phyloP scores from a whole-genome alignment of 768 basidiomycete species.

The Pleurotus sapidus region DNA sequence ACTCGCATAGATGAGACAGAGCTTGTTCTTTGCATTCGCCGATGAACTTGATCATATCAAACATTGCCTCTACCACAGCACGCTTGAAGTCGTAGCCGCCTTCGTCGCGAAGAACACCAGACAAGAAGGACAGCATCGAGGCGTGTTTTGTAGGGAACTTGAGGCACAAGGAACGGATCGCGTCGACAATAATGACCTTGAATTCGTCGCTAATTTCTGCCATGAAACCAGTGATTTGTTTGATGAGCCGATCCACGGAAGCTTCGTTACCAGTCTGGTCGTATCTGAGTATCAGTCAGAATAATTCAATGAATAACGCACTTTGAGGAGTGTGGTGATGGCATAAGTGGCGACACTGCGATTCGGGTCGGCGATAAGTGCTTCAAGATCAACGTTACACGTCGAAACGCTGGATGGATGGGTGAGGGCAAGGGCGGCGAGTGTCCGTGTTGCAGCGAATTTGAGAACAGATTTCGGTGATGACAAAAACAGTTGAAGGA shows the following conservation, averaged over 20 bases:
- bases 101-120: constrained; percentile 94
- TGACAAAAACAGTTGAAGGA: constrained; percentile 92
- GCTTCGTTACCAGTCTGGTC: constrained; percentile 95
- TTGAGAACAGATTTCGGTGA: constrained; percentile 94
- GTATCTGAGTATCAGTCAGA: constrained; percentile 12
- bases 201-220: constrained; percentile 99
- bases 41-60: constrained; percentile 99
- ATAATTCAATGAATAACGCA: constrained; percentile 22
- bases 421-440: constrained; percentile 82
- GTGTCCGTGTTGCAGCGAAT: constrained; percentile 95
- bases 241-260: constrained; percentile 98
- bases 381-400: constrained; percentile 97
- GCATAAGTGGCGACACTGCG: constrained; percentile 97
- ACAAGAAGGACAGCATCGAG: constrained; percentile 96
- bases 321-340: constrained; percentile 97
- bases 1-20: constrained; percentile 96
- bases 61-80: constrained; percentile 98
- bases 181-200: constrained; percentile 99
- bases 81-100: constrained; percentile 99
- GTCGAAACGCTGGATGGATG: constrained; percentile 85
- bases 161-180: constrained; percentile 95
- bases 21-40: constrained; percentile 95
- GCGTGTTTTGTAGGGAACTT: constrained; percentile 98
- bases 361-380: constrained; percentile 92
- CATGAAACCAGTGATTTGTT: constrained; percentile 99